Evolutionary conservation across 768 basidiomycete species (phyloP).

Genomic region (Mrakia blollopis): DNA sequence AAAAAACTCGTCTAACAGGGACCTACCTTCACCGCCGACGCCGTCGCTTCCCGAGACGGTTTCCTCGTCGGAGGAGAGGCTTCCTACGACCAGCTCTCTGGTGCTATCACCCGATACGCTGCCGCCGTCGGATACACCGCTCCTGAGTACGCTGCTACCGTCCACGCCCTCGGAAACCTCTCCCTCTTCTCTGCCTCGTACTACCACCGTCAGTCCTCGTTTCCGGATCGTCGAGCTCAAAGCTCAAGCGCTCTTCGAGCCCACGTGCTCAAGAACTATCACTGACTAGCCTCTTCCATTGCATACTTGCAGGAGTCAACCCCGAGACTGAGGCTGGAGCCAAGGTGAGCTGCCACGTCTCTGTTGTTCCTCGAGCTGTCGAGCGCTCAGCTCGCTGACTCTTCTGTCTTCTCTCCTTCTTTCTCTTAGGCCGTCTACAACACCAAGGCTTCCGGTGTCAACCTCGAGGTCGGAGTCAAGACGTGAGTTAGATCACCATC

Average conservation of each 20-base stretch:
- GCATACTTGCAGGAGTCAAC: constrained; percentile 56
- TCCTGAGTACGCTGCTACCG: constrained; percentile 78
- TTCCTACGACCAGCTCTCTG: constrained; percentile 92
- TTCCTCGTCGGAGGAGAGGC: constrained; percentile 96
- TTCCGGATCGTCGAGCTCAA: background rate
- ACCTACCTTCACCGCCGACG: constrained; percentile 93
- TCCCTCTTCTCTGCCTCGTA: constrained; percentile 84
- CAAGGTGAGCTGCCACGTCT: constrained; percentile 39
- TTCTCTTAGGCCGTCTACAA: constrained; percentile 71
- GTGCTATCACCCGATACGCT: constrained; percentile 84
- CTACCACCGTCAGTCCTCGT: constrained; percentile 63
- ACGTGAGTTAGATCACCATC: constrained; percentile 53
- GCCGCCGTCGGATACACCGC: constrained; percentile 91
- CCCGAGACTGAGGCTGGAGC: constrained; percentile 81
- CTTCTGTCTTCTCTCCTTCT: background rate
- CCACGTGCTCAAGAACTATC: background rate
- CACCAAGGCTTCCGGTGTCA: constrained; percentile 79
- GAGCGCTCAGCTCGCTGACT: background rate
- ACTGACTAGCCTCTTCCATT: background rate
- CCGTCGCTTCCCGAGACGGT: constrained; percentile 91
- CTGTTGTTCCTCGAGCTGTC: background rate
- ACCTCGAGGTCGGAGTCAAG: constrained; percentile 92
- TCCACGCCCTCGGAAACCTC: constrained; percentile 92
- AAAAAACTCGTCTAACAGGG: constrained; percentile 54
- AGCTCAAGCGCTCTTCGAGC: background rate